Conservation (phyloP, 2,329 filamentous ascomycete species). For the Emmonsia crescens region DNA sequence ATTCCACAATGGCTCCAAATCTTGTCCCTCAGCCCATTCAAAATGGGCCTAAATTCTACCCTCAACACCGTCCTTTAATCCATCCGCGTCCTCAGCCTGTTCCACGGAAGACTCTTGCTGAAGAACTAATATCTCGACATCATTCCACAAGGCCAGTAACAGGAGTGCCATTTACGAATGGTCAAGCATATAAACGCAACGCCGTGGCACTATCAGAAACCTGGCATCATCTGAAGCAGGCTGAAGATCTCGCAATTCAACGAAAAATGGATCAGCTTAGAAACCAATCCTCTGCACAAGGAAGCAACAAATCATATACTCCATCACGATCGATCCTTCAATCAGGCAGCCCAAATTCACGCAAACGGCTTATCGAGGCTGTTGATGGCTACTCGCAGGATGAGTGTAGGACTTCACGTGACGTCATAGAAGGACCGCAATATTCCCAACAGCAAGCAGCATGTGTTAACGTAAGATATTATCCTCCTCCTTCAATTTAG, state of each 20-base stretch:
- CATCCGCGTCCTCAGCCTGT: background rate
- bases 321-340: background rate
- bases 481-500: background rate
- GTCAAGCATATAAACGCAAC: background rate
- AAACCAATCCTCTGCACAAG: background rate
- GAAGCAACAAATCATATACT: background rate
- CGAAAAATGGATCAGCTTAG: background rate
- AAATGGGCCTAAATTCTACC: background rate
- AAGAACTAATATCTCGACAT: background rate
- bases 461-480: background rate
- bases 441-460: background rate
- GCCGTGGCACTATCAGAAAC: background rate
- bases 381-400: background rate
- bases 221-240: background rate
- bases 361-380: background rate
- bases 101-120: background rate
- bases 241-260: background rate
- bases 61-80: background rate
- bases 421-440: background rate
- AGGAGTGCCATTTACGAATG: background rate
- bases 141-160: background rate
- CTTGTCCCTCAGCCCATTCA: background rate
- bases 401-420: background rate
- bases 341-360: background rate
- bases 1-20: background rate